Conservation (phyloP, 208 protist genomes). For the Acanthamoeba culbertsoni region DNA sequence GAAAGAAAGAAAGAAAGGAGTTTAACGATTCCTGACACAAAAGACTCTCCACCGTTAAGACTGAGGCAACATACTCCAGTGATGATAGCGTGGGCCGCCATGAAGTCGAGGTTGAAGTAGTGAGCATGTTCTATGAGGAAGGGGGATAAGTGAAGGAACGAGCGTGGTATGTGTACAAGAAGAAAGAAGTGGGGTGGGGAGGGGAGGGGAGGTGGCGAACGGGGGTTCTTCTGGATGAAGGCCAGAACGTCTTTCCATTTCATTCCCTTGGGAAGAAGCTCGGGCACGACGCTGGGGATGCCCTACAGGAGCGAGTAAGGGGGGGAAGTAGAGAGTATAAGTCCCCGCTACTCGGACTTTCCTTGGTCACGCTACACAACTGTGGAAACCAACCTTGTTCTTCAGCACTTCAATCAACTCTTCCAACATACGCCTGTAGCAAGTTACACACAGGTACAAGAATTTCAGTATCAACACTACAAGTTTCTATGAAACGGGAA, state of each 20-base stretch:
- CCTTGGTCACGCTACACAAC: background rate
- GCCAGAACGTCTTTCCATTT: background rate
- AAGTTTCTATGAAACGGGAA: background rate
- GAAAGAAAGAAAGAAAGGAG: background rate
- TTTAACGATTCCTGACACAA: too few species aligned
- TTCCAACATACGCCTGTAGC: background rate
- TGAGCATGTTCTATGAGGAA: background rate
- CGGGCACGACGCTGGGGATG: background rate
- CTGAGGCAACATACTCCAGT: background rate
- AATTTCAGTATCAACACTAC: background rate
- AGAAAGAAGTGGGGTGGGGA: background rate
- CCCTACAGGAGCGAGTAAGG: background rate
- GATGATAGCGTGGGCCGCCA: background rate
- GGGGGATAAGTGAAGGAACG: background rate
- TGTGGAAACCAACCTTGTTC: background rate
- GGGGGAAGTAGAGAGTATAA: too few species aligned
- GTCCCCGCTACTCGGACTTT: background rate
- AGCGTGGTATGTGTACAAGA: background rate
- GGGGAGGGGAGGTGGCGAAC: background rate
- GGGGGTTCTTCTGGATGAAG: background rate
- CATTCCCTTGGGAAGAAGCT: constrained; percentile 12
- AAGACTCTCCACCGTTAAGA: too few species aligned
- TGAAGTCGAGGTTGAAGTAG: constrained; percentile 3
- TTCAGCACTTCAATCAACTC: constrained; percentile 2
- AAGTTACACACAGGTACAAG: background rate